phyloP scores from a whole-genome alignment of 768 basidiomycete genomes.

The Butyriboletus loyo region DNA sequence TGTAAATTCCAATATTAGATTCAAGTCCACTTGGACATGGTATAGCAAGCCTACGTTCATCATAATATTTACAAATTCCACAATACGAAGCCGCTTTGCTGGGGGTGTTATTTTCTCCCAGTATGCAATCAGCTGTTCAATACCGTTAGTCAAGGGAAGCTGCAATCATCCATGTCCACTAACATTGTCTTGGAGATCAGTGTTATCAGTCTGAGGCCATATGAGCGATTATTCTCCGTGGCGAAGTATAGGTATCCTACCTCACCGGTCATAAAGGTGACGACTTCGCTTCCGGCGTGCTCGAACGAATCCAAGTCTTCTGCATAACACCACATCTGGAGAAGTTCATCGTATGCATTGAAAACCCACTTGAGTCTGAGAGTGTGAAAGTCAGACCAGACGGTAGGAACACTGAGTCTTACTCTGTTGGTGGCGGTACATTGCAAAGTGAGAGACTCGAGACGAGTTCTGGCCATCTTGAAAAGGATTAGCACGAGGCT shows the following conservation, averaged over 20 bases:
- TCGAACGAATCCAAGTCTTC: conserved; percentile 67
- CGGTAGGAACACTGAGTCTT: conserved; percentile 23
- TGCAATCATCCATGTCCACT: conserved; percentile 18
- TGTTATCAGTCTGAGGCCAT: conserved; percentile 28
- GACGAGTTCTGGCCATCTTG: conserved; percentile 70
- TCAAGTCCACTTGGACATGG: background rate
- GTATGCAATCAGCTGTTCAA: conserved; percentile 55
- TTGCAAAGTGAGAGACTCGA: conserved; percentile 67
- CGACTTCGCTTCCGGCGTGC: conserved; percentile 58
- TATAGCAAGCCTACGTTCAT: conserved; percentile 49
- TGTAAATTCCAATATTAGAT: conserved; percentile 24
- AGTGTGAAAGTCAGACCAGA: conserved; percentile 1
- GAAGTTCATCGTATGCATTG: conserved; percentile 60
- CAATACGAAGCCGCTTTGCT: conserved; percentile 45
- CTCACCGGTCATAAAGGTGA: conserved; percentile 52
- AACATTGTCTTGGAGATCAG: conserved; percentile 66
- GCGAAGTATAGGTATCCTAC: conserved; percentile 38
- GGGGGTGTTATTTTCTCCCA: conserved; percentile 63
- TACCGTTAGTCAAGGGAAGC: conserved; percentile 7
- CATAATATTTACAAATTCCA: conserved; percentile 53
- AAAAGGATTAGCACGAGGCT: conserved; percentile 6
- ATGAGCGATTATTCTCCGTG: background rate
- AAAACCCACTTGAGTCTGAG: conserved; percentile 56
- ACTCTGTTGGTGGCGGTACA: conserved; percentile 68
- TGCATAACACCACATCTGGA: conserved; percentile 62